These are phyloP conservation scores for Strobilomyces confusus DNA, from an alignment of 768 basidiomycete genomes.

Conservation along the genomic window DNA sequence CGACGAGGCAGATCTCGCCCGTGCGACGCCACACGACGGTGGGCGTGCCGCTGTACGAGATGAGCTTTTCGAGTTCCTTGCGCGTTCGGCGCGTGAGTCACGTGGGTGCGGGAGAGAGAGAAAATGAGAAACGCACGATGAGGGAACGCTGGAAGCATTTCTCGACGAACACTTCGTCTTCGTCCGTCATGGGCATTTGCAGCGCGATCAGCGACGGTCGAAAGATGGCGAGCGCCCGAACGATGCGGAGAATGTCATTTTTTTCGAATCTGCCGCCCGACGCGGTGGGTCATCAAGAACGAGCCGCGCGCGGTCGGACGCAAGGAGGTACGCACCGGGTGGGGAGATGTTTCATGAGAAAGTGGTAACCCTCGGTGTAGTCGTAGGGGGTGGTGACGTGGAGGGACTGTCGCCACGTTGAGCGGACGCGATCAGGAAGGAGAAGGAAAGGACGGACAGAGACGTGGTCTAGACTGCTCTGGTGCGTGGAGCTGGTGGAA, in stretches of 20 bases:
- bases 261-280: conserved; percentile 77
- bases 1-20: conserved; percentile 95
- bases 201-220: conserved; percentile 95
- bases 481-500: conserved; percentile 39
- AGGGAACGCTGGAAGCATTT: conserved; percentile 92
- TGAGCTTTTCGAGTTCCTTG: conserved; percentile 96
- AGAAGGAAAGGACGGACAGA: conserved; percentile 23
- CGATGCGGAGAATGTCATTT: conserved; percentile 91
- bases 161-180: conserved; percentile 96
- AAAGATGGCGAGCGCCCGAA: conserved; percentile 91
- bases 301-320: conserved; percentile 35
- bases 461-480: conserved; percentile 33
- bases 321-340: conserved; percentile 58
- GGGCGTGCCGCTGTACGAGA: conserved; percentile 94
- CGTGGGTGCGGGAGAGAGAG: background rate
- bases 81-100: conserved; percentile 2
- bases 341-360: conserved; percentile 91
- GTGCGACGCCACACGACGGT: conserved; percentile 98
- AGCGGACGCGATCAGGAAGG: conserved; percentile 34
- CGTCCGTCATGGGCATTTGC: conserved; percentile 95
- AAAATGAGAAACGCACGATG: conserved; percentile 50
- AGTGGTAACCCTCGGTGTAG: conserved; percentile 96
- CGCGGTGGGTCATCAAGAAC: conserved; percentile 35
- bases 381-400: conserved; percentile 75
- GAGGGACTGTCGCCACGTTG: conserved; percentile 60